Evolutionary conservation across 345 rosid genomes (phyloP).

Genomic region (Eucalyptus grandis): DNA sequence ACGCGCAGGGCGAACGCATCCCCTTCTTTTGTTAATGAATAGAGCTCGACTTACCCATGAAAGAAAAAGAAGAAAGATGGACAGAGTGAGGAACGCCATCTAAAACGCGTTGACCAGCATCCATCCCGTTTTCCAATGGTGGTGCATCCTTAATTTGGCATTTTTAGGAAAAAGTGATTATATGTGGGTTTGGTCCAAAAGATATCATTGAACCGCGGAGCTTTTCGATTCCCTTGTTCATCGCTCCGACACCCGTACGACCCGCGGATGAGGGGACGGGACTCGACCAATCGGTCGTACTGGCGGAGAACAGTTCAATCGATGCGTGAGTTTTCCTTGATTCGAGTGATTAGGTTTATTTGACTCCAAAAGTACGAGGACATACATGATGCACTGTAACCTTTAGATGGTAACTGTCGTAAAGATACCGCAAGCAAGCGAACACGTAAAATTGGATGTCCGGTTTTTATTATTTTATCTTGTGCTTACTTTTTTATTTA

Average conservation of each 20-base stretch:
- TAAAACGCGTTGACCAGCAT: neutral
- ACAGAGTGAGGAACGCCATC: neutral
- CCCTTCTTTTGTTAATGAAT: neutral
- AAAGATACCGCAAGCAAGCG: neutral
- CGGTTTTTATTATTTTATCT: neutral
- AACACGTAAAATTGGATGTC: neutral
- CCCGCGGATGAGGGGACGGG: neutral
- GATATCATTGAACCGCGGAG: neutral
- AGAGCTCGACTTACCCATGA: neutral
- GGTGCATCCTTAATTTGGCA: neutral
- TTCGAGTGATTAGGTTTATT: neutral
- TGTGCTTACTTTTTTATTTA: no score
- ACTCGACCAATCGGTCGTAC: neutral
- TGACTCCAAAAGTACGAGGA: neutral
- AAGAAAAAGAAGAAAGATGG: neutral
- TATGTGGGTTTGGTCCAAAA: neutral
- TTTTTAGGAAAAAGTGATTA: neutral
- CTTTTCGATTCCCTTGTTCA: neutral
- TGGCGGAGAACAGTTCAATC: neutral
- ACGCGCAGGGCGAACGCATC: neutral
- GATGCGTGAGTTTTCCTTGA: neutral
- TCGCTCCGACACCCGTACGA: neutral
- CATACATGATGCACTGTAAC: neutral
- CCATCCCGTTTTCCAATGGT: no score
- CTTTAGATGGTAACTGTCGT: neutral